phyloP scores from a whole-genome alignment of 306 rosid genomes.

The Dryas alaskensis region DNA sequence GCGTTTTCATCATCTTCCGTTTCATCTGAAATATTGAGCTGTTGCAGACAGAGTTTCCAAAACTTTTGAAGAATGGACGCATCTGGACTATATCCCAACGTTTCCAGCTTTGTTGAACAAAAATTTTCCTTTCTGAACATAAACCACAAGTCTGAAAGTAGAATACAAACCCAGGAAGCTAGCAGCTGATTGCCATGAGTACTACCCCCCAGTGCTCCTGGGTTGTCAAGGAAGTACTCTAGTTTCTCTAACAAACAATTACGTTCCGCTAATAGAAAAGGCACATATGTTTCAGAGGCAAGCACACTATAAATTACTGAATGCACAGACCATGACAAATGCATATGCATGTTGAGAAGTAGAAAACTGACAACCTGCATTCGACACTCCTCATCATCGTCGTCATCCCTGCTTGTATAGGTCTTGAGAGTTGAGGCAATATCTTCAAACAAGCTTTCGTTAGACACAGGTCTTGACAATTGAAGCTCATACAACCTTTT shows the following conservation, averaged over 20 bases:
- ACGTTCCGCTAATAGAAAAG: conserved; percentile 58
- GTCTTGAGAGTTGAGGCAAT: conserved; percentile 56
- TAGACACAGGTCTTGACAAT: conserved; percentile 61
- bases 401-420: conserved; percentile 54
- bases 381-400: conserved; percentile 57
- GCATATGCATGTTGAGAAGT: conserved; percentile 68
- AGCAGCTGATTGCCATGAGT: conserved; percentile 58
- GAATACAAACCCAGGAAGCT: conserved; percentile 71
- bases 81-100: conserved; percentile 67
- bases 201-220: conserved; percentile 42
- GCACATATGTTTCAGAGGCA: conserved; percentile 56
- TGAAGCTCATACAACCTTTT: conserved; percentile 93
- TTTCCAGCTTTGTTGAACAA: conserved; percentile 60
- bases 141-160: conserved; percentile 67
- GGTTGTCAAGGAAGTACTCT: conserved; percentile 52
- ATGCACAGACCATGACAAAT: conserved; percentile 73
- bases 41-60: conserved; percentile 79
- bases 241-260: conserved; percentile 66
- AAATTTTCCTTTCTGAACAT: conserved; percentile 48
- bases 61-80: conserved; percentile 49
- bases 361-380: conserved; percentile 80
- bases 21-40: conserved; percentile 77
- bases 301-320: conserved; percentile 46
- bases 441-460: conserved; percentile 57
- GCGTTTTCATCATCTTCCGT: conserved; percentile 65